phyloP scores from a whole-genome alignment of 129 eudicot species.

The Calendula officinalis region DNA sequence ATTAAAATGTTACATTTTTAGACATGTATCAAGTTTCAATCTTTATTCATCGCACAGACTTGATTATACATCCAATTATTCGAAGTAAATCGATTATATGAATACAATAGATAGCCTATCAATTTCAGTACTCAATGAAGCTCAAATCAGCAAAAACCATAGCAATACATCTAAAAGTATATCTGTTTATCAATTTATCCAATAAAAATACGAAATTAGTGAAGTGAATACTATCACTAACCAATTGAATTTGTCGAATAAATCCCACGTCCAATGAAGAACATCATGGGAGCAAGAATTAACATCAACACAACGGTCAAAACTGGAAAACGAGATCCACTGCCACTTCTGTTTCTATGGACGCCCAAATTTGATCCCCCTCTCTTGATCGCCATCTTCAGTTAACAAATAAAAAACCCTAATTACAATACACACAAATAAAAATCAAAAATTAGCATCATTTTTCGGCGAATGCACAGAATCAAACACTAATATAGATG shows the following conservation, averaged over 20 bases:
- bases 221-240: constrained; percentile 19
- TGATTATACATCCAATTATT: constrained; percentile 1
- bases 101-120: background rate
- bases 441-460: constrained; percentile 10
- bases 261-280: constrained; percentile 53
- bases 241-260: constrained; percentile 39
- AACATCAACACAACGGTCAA: constrained; percentile 38
- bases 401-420: background rate
- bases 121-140: background rate
- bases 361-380: constrained; percentile 35
- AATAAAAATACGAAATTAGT: background rate
- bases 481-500: constrained; percentile 16
- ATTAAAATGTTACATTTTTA: background rate
- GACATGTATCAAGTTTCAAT: constrained; percentile 4
- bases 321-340: constrained; percentile 50
- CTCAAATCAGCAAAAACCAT: constrained; percentile 8
- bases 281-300: constrained; percentile 44
- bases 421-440: constrained; percentile 11
- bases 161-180: background rate
- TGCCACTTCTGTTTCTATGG: constrained; percentile 43
- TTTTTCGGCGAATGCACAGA: constrained; percentile 3
- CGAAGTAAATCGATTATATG: background rate
- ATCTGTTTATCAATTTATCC: background rate
- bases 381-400: constrained; percentile 38
- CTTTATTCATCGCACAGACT: constrained; percentile 8